A percentile compares a stretch with the other conserved stretches of the same genome.
Conservation (phyloP, 73 alveolate species). For the Paraurostyla sp. region DNA sequence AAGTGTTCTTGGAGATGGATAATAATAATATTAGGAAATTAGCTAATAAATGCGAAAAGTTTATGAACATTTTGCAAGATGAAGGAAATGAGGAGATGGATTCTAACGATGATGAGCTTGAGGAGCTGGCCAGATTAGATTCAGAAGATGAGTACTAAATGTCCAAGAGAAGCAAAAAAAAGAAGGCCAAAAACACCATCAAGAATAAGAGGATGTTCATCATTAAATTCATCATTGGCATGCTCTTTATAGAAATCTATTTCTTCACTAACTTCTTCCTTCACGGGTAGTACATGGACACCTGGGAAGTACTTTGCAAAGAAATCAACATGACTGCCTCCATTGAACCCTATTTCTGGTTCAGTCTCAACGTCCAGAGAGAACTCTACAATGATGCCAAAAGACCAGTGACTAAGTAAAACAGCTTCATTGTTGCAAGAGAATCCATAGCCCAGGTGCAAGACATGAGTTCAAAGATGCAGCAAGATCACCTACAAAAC, state of each 20-base stretch:
- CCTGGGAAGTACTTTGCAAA: neutral
- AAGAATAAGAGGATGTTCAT: conserved; percentile 17
- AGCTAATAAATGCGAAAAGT: conserved; percentile 59
- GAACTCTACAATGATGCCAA: conserved; percentile 44
- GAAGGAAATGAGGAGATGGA: conserved; percentile 62
- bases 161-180: conserved; percentile 46
- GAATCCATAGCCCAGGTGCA: neutral
- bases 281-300: neutral
- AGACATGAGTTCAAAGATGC: neutral
- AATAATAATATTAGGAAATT: conserved; percentile 35
- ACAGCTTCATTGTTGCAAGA: neutral
- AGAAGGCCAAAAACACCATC: conserved; percentile 60
- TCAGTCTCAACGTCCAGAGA: conserved; percentile 48
- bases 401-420: conserved; percentile 1
- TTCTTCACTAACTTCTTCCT: conserved; percentile 33
- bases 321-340: conserved; percentile 46
- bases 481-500: conserved; percentile 42
- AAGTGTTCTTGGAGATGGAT: conserved; percentile 52
- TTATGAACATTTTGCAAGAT: conserved; percentile 39
- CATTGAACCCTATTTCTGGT: conserved; percentile 57
- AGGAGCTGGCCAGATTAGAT: conserved; percentile 53
- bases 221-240: conserved; percentile 59
- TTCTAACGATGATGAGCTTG: conserved; percentile 54
- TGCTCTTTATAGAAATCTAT: conserved; percentile 44
- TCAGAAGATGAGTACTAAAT: conserved; percentile 1